phyloP scores from a whole-genome alignment of 129 eudicot species.

The Chrysanthemum makinoi region DNA sequence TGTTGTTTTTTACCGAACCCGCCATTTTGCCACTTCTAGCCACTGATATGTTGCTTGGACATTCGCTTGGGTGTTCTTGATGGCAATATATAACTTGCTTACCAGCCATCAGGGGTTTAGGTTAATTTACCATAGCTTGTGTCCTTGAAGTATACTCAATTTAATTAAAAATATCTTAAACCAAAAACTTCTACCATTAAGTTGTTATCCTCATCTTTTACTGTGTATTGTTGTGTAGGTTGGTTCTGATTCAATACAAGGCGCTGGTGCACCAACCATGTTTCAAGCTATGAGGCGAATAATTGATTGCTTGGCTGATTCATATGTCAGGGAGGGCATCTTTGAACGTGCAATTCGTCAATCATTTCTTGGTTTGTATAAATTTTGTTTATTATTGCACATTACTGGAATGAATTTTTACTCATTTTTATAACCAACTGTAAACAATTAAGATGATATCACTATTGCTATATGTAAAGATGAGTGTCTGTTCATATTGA shows the following conservation, averaged over 20 bases:
- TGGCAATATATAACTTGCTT: slow-evolving; percentile 10
- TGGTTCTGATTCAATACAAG: slow-evolving; percentile 89
- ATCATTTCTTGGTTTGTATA: slow-evolving; percentile 76
- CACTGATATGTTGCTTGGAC: slow-evolving; percentile 10
- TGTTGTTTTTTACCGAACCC: neutral
- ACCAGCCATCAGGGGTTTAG: slow-evolving; percentile 14
- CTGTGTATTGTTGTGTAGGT: slow-evolving; percentile 51
- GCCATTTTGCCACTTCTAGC: neutral
- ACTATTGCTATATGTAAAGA: neutral
- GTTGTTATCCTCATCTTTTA: slow-evolving; percentile 10
- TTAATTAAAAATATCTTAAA: slow-evolving; percentile 4
- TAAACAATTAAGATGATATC: neutral
- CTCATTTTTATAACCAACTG: neutral
- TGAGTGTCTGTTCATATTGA: neutral
- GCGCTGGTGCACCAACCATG: slow-evolving; percentile 99
- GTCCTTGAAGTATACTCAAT: neutral
- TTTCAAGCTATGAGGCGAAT: slow-evolving; percentile 92
- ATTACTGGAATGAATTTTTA: neutral
- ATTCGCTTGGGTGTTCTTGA: neutral
- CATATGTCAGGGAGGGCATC: slow-evolving; percentile 51
- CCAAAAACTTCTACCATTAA: neutral
- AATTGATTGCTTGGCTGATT: slow-evolving; percentile 55
- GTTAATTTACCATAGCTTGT: slow-evolving; percentile 2
- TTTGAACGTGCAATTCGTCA: slow-evolving; percentile 82
- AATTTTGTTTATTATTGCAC: slow-evolving; percentile 7